Percentiles rank a stretch among this genome's conserved stretches.
Conservation (phyloP, 2,329 filamentous ascomycete species). For the Xylariaceae sp. region DNA sequence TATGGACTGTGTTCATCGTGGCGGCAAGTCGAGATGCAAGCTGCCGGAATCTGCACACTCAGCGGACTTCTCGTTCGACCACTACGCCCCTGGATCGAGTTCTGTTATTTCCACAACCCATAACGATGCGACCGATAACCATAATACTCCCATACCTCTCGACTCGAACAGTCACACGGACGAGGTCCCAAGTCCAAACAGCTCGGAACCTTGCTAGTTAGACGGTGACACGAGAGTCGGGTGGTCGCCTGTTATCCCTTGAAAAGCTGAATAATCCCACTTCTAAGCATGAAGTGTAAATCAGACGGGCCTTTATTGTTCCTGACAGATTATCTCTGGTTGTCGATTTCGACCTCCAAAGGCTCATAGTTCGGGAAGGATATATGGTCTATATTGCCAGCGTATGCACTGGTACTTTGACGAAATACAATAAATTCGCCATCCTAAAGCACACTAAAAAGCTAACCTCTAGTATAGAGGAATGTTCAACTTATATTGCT, state of each 20-base stretch:
- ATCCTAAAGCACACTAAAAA: too few species aligned
- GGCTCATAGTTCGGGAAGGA: neutral
- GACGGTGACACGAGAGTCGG: slow-evolving; percentile 6
- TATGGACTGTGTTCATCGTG: slow-evolving; percentile 39
- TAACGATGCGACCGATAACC: neutral
- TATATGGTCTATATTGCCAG: neutral
- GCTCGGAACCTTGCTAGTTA: slow-evolving; percentile 12
- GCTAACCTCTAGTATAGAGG: too few species aligned
- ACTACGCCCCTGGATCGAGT: slow-evolving; percentile 1
- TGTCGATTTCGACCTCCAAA: neutral
- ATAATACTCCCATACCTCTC: neutral
- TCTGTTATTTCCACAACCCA: neutral
- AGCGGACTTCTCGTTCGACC: slow-evolving; percentile 25
- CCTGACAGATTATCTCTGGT: neutral
- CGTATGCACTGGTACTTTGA: slow-evolving; percentile 2
- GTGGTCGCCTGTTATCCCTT: too few species aligned
- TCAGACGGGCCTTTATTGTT: neutral
- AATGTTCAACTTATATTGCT: too few species aligned
- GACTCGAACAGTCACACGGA: slow-evolving; percentile 8
- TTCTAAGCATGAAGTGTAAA: neutral
- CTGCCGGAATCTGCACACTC: slow-evolving; percentile 31
- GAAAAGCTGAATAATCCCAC: too few species aligned
- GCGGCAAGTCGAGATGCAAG: slow-evolving; percentile 40
- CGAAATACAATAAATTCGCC: slow-evolving; percentile 7
- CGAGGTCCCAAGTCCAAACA: neutral